Conservation (phyloP, 2,329 filamentous ascomycete species). For the Coniella lustricola region DNA sequence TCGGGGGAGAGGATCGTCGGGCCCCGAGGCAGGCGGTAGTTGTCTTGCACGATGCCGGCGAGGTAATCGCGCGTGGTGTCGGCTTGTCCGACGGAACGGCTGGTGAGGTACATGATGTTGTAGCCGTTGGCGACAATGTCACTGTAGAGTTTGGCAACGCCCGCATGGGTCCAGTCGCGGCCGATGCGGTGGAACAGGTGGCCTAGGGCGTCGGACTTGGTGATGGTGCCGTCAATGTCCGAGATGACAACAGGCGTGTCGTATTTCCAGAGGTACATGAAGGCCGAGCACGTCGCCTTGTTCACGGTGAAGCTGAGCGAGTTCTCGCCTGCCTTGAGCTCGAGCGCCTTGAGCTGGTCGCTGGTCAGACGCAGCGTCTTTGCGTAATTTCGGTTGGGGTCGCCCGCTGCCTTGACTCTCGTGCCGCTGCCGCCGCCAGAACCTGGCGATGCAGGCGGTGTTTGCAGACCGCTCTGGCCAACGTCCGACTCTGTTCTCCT, state of each 20-base stretch:
- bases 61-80: conserved; percentile 87
- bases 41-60: conserved; percentile 81
- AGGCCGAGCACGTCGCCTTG: conserved; percentile 81
- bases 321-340: conserved; percentile 80
- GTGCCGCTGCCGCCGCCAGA: conserved; percentile 38
- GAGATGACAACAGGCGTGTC: conserved; percentile 94
- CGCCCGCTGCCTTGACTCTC: conserved; percentile 24
- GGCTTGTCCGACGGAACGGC: conserved; percentile 85
- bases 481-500: conserved; percentile 62
- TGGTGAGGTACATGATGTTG: conserved; percentile 97
- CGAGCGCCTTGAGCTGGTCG: conserved; percentile 82
- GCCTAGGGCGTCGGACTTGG: conserved; percentile 90
- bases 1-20: conserved; percentile 95
- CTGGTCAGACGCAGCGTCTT: conserved; percentile 94
- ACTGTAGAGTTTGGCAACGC: conserved; percentile 93
- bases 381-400: conserved; percentile 81
- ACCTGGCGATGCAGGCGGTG: conserved; percentile 64
- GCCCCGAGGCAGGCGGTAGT: conserved; percentile 76
- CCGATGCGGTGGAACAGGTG: conserved; percentile 96
- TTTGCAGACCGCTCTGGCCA: conserved; percentile 45
- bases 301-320: conserved; percentile 96
- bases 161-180: conserved; percentile 94
- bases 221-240: conserved; percentile 97
- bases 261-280: conserved; percentile 90
- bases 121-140: conserved; percentile 95